Evolutionary conservation across 176 grass and related monocot genomes (phyloP).

Genomic region (Luzula sylvatica): DNA sequence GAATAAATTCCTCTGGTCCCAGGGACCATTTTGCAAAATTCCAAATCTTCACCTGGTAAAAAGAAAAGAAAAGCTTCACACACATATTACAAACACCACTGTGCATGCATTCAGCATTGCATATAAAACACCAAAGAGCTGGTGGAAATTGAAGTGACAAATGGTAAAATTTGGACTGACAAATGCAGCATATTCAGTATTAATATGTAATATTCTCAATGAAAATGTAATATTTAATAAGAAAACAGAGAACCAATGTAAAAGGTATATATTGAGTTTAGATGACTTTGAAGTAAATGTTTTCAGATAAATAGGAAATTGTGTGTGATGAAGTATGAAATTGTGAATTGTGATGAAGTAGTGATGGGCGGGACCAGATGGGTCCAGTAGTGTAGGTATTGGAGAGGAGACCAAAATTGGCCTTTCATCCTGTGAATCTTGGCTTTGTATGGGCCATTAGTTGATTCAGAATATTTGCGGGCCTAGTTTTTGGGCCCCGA

Average conservation of each 20-base stretch:
- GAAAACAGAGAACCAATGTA: not conserved
- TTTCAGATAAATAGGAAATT: too few species aligned
- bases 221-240: not conserved
- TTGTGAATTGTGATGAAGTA: not conserved
- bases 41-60: too few species aligned
- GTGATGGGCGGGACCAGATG: not conserved
- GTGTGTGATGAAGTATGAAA: conserved; percentile 7
- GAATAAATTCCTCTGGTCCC: too few species aligned
- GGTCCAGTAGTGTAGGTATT: not conserved
- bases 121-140: too few species aligned
- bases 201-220: too few species aligned
- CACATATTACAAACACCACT: too few species aligned
- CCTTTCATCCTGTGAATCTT: conserved; percentile 6
- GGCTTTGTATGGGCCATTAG: conserved; percentile 7
- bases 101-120: too few species aligned
- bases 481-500: not conserved
- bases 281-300: not conserved
- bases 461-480: not conserved
- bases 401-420: not conserved
- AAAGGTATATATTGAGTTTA: not conserved
- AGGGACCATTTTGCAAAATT: too few species aligned
- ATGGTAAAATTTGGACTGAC: too few species aligned
- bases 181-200: too few species aligned
- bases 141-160: too few species aligned
- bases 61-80: too few species aligned